Evolutionary conservation across 257 asterid genomes (phyloP).

Genomic region (Cinchona pubescens): DNA sequence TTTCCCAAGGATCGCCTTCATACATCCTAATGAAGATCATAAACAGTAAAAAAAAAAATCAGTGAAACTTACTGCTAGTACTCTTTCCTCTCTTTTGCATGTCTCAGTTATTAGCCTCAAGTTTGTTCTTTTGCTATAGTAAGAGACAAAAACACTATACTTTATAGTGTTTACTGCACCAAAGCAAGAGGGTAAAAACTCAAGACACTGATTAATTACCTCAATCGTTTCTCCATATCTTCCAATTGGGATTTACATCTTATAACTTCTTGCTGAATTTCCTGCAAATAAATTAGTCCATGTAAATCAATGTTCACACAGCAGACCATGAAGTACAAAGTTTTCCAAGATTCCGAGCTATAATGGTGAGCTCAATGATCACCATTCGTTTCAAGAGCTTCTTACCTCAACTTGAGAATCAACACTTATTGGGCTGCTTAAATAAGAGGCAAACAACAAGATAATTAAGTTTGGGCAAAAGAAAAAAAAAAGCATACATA

Average conservation of each 20-base stretch:
- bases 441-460: slow-evolving; percentile 14
- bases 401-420: slow-evolving; percentile 74
- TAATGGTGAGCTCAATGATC: background rate
- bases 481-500: background rate
- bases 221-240: slow-evolving; percentile 62
- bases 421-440: slow-evolving; percentile 54
- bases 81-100: background rate
- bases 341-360: background rate
- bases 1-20: slow-evolving; percentile 64
- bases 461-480: background rate
- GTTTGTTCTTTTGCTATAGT: no score
- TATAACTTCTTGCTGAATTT: slow-evolving; percentile 62
- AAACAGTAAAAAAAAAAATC: no score
- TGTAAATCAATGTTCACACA: background rate
- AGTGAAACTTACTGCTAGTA: background rate
- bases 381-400: background rate
- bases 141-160: background rate
- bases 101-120: no score
- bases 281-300: slow-evolving; percentile 39
- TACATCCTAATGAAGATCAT: slow-evolving; percentile 38
- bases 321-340: background rate
- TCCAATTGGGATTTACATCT: slow-evolving; percentile 60
- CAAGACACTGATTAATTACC: slow-evolving; percentile 29
- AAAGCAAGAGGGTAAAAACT: background rate
- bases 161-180: no score